Percentiles rank a stretch among this genome's conserved stretches.
Evolutionary conservation across 768 basidiomycete species (phyloP).

Genomic region (Sporobolomyces roseus): DNA sequence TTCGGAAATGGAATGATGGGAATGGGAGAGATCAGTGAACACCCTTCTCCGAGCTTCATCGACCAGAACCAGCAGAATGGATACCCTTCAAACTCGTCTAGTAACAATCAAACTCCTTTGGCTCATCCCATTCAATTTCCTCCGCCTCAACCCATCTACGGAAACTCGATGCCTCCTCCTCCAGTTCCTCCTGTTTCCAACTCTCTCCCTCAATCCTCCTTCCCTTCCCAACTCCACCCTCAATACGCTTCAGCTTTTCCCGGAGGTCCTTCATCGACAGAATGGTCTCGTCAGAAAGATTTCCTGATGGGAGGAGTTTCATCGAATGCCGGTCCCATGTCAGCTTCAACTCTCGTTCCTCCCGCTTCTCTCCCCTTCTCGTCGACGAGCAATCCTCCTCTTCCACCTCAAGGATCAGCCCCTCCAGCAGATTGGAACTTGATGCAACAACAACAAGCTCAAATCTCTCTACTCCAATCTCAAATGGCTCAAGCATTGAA

Average conservation of each 20-base stretch:
- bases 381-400: background rate
- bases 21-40: constrained; percentile 33
- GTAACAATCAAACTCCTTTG: constrained; percentile 1
- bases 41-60: constrained; percentile 7
- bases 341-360: constrained; percentile 7
- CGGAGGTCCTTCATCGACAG: constrained; percentile 9
- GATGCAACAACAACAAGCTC: constrained; percentile 28
- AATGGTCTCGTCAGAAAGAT: constrained; percentile 39
- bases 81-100: constrained; percentile 1
- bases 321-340: constrained; percentile 18
- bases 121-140: background rate
- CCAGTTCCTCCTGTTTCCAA: background rate
- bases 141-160: constrained; percentile 2
- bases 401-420: background rate
- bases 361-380: background rate
- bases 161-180: no score
- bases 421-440: constrained; percentile 10
- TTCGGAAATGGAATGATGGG: no score
- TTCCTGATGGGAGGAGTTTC: constrained; percentile 18
- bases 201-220: background rate
- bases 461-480: constrained; percentile 38
- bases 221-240: background rate
- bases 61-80: background rate
- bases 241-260: constrained; percentile 34
- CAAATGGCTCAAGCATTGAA: constrained; percentile 41